Base-by-base conservation (phyloP, 495 filamentous ascomycete species). In the Glonium stellatum region DNA sequence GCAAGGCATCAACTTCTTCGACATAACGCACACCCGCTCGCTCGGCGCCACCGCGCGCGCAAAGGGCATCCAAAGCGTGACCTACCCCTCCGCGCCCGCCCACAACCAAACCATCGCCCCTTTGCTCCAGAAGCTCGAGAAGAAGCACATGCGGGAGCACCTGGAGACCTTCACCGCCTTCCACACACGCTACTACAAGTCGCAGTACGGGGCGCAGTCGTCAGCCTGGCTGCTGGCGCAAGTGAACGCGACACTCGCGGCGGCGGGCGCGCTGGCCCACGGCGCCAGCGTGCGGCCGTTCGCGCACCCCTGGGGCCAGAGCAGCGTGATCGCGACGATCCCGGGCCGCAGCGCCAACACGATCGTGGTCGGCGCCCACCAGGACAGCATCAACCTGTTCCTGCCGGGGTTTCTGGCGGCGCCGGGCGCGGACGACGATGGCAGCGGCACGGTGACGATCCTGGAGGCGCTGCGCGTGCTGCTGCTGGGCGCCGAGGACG, bases 111-210 rank as follows among this genome's bases (percentile, higher is more conserved):
- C 81, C n/a, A 73, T 97, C 54, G 71, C 70, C 18, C 84, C 87
- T 15, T 69, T 97, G 49, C 71, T 91, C 12, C 70, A 79, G 44
- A 75, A 82, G 22, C 80, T 98, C 23, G 81, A 82, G 50, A 92
- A 91, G 74, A 75, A 76, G 41, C 82, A 89, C 69, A 92, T 98
- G 88, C 71, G 80, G 44, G 77, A 81, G 57, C 85, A 96, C 69
- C 78, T 67, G 6, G 65, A 67, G 61, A 61, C 35, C 54, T 89
- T 95, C 69, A 88, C 87, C 21, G 80, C 81, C 59, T 95, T 90
- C 78, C 78, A 92, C 72, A 98, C 90, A 8, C 84, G 91, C 55
- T 96, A 95, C 76, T 95, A 90, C 77, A 90, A 87, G 71, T 97
- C 92, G 10, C 70, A 84, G 37, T 88, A 85, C 51, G 93, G 93